Evolutionary conservation across 805 yeast genomes (phyloP), one percentile per base, ranked within the genome.

Genomic region (Yamadazyma sp.): DNA sequence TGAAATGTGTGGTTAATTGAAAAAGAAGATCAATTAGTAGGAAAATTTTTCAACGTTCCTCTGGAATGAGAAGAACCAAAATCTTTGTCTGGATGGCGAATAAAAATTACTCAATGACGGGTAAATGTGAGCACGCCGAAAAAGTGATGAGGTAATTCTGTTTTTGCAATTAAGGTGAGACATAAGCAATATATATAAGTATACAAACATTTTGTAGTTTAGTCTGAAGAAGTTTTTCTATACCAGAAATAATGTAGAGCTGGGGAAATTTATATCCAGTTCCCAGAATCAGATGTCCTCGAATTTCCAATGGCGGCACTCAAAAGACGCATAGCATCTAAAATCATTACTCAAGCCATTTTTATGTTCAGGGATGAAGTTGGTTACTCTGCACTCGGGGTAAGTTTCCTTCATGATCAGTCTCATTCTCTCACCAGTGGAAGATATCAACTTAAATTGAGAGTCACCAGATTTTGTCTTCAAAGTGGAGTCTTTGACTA

Each of bases 371-470:
- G 96, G 96, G 27, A 61, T 55, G 55, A 84, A 89, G 23, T 71
- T 64, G 0, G 96, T 89, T 35, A 80, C 70, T 15, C 63, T 52
- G 1, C 82, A 70, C 29, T 73, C 84, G 4, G 88, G 85, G 52
- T 87, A 88, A 12, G 73, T 73, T 33, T 71, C 62, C 22, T 64
- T 54, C 23, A 88, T 77, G n/a, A 83, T 59, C 2, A 73, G 73
- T 15, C 70, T 67, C 90, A 90, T 89, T 57, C 95, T 73, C 62
- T 89, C 96, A 24, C 96, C 96, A 1, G 97, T 89, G 47, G 91
- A 84, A 3, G 84, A 75, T n/a, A 87, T 72, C 23, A 84, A 53
- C 48, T 76, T 74, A 48, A 71, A 73, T 40, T 65, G 63, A 9
- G 46, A 33, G 20, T 48, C 67, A 1, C 82, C 82, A 6, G 41